These are phyloP conservation scores for Sambucus nigra DNA, from an alignment of 129 eudicot species.

Conservation along the genomic window DNA sequence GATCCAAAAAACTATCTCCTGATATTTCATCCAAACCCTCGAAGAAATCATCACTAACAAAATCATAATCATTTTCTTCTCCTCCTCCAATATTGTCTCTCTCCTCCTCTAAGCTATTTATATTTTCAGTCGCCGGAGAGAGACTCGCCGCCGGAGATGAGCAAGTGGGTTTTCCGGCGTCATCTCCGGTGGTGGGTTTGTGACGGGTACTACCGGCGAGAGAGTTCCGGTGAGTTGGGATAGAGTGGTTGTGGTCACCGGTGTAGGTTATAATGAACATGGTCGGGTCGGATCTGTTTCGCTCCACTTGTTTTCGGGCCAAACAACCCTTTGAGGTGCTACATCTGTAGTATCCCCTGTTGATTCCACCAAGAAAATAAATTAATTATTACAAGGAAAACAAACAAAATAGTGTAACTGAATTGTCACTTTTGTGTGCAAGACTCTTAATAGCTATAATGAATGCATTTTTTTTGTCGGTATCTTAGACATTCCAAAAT, in stretches of 20 bases:
- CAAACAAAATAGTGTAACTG: not conserved
- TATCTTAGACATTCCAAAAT: not conserved
- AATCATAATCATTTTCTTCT: slow-evolving; percentile 32
- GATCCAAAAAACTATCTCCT: slow-evolving; percentile 27
- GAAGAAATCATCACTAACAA: slow-evolving; percentile 65
- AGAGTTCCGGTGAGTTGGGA: slow-evolving; percentile 78
- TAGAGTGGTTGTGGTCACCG: slow-evolving; percentile 82
- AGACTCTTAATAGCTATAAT: not conserved
- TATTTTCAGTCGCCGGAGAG: slow-evolving; percentile 50
- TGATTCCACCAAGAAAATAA: not conserved
- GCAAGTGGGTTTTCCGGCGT: slow-evolving; percentile 27
- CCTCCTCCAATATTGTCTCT: no score
- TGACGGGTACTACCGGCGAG: slow-evolving; percentile 75
- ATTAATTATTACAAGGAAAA: slow-evolving; percentile 2
- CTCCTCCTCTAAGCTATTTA: slow-evolving; percentile 31
- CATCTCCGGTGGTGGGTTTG: slow-evolving; percentile 36
- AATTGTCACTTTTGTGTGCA: not conserved
- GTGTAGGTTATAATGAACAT: slow-evolving; percentile 84
- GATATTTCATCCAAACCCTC: slow-evolving; percentile 76
- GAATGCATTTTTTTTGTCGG: not conserved
- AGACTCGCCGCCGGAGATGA: slow-evolving; percentile 39
- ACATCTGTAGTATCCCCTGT: slow-evolving; percentile 93
- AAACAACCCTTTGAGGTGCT: slow-evolving; percentile 88
- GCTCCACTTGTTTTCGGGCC: slow-evolving; percentile 98
- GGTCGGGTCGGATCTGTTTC: slow-evolving; percentile 89